Base-by-base conservation (phyloP, 768 basidiomycete genomes). In the Boletus rex-veris region DNA sequence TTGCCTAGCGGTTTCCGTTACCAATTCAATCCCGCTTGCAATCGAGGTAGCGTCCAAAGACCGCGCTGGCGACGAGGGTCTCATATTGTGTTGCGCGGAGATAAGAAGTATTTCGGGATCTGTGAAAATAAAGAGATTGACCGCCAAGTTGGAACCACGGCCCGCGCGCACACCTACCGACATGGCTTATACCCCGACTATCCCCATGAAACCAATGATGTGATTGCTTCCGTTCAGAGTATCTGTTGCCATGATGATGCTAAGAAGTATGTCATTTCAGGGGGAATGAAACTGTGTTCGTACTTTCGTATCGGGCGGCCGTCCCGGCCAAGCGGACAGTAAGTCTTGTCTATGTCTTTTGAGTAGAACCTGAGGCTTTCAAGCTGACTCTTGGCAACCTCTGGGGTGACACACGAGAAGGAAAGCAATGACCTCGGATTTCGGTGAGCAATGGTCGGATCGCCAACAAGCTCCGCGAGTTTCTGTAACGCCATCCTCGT, bases 221-320 rank as follows among this genome's bases (percentile, higher is more conserved):
- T 10, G 77, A 77, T 39, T 71, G 62, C 33, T 74, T 75, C 57
- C 78, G 74, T 55, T 87, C 83, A 1, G 86, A 87, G 60, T 77
- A 85, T 61, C 83, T 81, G 50, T 38, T n/a, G 40, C 5, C 33
- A 19, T 50, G 14, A 19, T 50, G 14, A 38, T 30, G 55, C 12
- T 45, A 50, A 57, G 45, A 39, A 42, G 11, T 16, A 31, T 26
- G 35, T 45, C 30, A 52, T 49, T 38, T 24, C 16, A 36, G 5
- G 28, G 28, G 1, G 6, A 41, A 46, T 45, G 33, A 16, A 54
- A 48, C 44, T 21, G 10, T 37, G 24, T 68, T 16, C 80, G 45
- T 53, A 88, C 88, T 77, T 86, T 64, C 85, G 78, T 49, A 79
- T 65, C 1, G 86, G 85, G 19, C 78, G 76, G 16, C 85, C 84